Conservation (phyloP, 345 rosid genomes). For the Corchorus capsularis region DNA sequence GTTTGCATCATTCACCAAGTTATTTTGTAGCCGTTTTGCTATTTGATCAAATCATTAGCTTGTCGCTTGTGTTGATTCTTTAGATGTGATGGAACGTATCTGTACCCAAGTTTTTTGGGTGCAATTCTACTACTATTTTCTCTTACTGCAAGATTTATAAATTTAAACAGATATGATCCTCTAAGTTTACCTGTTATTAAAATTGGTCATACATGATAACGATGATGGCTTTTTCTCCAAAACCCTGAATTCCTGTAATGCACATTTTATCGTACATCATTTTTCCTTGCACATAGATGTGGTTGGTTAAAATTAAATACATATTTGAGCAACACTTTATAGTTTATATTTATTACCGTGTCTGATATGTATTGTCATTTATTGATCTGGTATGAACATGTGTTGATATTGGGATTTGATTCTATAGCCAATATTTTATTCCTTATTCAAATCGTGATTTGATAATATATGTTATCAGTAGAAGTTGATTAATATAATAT, state of each 20-base stretch:
- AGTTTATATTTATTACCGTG: background rate
- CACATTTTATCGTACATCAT: background rate
- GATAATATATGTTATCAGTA: background rate
- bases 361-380: background rate
- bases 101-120: background rate
- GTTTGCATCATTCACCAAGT: conserved; percentile 29
- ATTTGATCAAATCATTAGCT: conserved; percentile 1
- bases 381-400: background rate
- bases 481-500: background rate
- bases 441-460: background rate
- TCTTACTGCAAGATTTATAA: background rate
- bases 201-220: background rate
- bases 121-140: background rate
- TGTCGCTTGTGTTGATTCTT: background rate
- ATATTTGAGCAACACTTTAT: background rate
- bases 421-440: background rate
- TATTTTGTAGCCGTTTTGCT: background rate
- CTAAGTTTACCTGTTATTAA: background rate
- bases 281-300: background rate
- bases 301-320: background rate
- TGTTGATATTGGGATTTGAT: background rate
- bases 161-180: background rate
- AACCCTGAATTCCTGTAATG: too few species aligned
- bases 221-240: too few species aligned
- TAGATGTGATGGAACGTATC: conserved; percentile 12